Conservation (phyloP, 2,329 filamentous ascomycete species). For the Didymella pomorum region DNA sequence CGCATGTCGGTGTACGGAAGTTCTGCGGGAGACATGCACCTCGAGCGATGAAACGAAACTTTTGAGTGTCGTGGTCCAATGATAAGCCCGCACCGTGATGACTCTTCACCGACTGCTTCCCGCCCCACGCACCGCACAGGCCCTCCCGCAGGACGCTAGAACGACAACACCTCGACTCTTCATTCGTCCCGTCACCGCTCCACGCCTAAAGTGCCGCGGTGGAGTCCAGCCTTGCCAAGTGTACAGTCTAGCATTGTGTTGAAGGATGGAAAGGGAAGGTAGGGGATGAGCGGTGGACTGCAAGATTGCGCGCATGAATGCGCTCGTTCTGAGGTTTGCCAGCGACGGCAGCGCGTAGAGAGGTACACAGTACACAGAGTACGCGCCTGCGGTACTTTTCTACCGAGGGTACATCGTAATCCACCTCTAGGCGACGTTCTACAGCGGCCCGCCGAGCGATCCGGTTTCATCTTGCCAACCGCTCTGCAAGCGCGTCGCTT, state of each 20-base stretch:
- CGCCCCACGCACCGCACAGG: conserved; percentile 26
- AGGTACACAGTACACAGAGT: conserved; percentile 15
- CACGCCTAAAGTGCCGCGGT: conserved; percentile 43
- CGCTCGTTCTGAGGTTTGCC: background rate
- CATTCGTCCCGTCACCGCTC: conserved; percentile 41
- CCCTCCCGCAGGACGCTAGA: conserved; percentile 41
- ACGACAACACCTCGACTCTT: conserved; percentile 38
- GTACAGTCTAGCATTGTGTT: conserved; percentile 1
- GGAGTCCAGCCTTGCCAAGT: conserved; percentile 19
- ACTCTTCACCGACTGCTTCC: conserved; percentile 40
- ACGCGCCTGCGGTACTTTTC: conserved; percentile 19
- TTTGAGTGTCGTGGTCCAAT: conserved; percentile 43
- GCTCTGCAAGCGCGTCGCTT: conserved; percentile 48
- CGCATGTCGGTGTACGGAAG: conserved; percentile 27
- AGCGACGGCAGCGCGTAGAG: conserved; percentile 3
- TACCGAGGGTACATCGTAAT: conserved; percentile 12
- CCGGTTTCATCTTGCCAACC: conserved; percentile 51
- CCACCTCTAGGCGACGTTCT: conserved; percentile 18
- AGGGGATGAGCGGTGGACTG: conserved; percentile 12
- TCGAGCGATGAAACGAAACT: conserved; percentile 46
- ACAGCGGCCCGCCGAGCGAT: conserved; percentile 24
- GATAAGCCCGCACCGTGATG: conserved; percentile 32
- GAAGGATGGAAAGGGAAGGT: conserved; percentile 15
- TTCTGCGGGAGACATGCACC: conserved; percentile 28
- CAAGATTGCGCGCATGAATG: background rate